Conservation (phyloP, 768 basidiomycete genomes). For the Agaricus sinodeliciosus region DNA sequence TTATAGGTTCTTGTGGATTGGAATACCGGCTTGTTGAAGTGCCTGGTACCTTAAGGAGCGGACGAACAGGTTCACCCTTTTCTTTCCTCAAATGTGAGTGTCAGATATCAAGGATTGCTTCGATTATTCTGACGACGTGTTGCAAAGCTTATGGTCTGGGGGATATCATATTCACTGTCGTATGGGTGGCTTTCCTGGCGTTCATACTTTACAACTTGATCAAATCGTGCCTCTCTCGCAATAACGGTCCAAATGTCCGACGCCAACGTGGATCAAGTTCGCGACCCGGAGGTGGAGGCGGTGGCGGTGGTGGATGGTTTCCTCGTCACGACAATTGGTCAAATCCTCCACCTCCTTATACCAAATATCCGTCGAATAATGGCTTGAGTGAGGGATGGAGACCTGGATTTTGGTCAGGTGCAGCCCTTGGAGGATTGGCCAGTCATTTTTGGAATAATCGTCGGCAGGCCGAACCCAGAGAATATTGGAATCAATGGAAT, state of each 20-base stretch:
- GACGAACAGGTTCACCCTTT: slow-evolving; percentile 21
- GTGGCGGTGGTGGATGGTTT: slow-evolving; percentile 42
- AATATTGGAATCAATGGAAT: slow-evolving; percentile 17
- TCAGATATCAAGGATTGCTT: not conserved
- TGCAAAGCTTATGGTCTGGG: slow-evolving; percentile 40
- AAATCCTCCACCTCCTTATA: slow-evolving; percentile 51
- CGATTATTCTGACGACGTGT: not conserved
- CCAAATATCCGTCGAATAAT: slow-evolving; percentile 27
- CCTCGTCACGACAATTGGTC: slow-evolving; percentile 31
- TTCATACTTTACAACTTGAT: slow-evolving; percentile 55
- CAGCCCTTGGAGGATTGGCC: slow-evolving; percentile 65
- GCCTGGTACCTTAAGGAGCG: slow-evolving; percentile 37
- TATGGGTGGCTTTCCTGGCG: slow-evolving; percentile 49
- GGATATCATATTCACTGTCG: slow-evolving; percentile 43
- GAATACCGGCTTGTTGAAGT: slow-evolving; percentile 78
- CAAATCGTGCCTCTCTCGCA: slow-evolving; percentile 41
- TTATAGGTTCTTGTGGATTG: slow-evolving; percentile 76
- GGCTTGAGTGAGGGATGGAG: slow-evolving; percentile 34
- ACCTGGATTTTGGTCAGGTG: slow-evolving; percentile 86
- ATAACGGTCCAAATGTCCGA: slow-evolving; percentile 11
- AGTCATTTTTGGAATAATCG: slow-evolving; percentile 45
- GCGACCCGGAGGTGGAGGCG: slow-evolving; percentile 32
- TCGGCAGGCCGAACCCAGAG: slow-evolving; percentile 18
- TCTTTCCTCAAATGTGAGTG: slow-evolving; percentile 24
- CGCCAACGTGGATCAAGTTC: slow-evolving; percentile 24